Evolutionary conservation across 768 basidiomycete genomes (phyloP).

Genomic region (Rhodotorula diobovata): DNA sequence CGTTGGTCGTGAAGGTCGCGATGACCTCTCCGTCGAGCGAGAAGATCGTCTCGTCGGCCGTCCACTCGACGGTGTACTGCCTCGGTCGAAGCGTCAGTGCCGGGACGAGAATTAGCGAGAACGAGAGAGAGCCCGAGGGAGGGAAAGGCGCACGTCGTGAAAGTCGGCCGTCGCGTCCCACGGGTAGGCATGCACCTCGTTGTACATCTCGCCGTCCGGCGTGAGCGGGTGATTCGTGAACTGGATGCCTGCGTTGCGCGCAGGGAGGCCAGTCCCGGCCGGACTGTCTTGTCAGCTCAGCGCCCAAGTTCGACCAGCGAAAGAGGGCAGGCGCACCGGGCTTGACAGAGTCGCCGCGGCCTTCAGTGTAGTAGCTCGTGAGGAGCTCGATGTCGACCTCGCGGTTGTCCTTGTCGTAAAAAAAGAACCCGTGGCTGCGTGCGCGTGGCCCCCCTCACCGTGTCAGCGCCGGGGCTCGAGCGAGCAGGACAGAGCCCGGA

Average conservation of each 20-base stretch:
- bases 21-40: slow-evolving; percentile 7
- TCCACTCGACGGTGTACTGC: slow-evolving; percentile 28
- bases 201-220: neutral
- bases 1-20: neutral
- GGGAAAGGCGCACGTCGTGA: slow-evolving; percentile 8
- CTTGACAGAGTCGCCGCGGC: slow-evolving; percentile 3
- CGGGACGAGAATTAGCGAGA: too few relatives aligned
- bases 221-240: slow-evolving; percentile 14
- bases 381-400: slow-evolving; percentile 24
- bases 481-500: neutral
- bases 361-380: slow-evolving; percentile 4
- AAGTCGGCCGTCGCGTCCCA: slow-evolving; percentile 22
- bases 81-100: too few relatives aligned
- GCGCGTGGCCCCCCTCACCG: too few relatives aligned
- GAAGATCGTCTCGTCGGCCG: slow-evolving; percentile 1
- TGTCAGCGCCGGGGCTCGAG: too few relatives aligned
- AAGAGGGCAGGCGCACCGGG: slow-evolving; percentile 12
- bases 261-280: too few relatives aligned
- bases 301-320: too few relatives aligned
- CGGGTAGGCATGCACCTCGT: slow-evolving; percentile 1
- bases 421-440: slow-evolving; percentile 12
- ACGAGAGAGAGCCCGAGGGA: too few relatives aligned
- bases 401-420: slow-evolving; percentile 3
- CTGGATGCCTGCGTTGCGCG: neutral
- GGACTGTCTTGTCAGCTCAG: too few relatives aligned